Conservation (phyloP, 352 stramenopile genomes). For the Pythium biforme region DNA sequence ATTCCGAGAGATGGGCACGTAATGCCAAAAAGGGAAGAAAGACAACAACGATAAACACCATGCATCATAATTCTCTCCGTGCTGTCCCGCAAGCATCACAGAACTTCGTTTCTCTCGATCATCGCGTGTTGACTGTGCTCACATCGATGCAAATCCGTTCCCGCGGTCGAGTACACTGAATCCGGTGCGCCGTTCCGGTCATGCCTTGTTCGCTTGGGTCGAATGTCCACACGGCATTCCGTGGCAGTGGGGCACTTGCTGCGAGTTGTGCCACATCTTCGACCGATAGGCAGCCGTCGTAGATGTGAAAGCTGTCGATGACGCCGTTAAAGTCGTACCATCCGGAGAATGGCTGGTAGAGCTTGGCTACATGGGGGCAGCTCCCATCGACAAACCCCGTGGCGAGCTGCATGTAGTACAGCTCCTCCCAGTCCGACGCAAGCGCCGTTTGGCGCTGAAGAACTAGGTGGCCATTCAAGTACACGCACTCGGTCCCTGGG, state of each 20-base stretch:
- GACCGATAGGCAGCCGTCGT: neutral
- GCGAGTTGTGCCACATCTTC: neutral
- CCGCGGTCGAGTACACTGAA: constrained; percentile 1
- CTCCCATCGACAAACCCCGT: constrained; percentile 2
- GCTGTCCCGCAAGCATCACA: too few species aligned
- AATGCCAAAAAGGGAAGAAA: too few species aligned
- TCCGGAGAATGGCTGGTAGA: neutral
- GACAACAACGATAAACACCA: too few species aligned
- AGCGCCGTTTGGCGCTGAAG: neutral
- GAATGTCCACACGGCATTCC: neutral
- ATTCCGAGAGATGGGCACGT: neutral
- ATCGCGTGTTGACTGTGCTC: too few species aligned
- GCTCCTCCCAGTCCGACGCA: neutral
- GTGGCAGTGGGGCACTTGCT: neutral
- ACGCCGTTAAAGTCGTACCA: constrained; percentile 19
- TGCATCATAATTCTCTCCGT: too few species aligned
- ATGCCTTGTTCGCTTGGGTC: neutral
- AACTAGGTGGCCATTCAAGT: constrained; percentile 8
- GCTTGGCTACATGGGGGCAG: neutral
- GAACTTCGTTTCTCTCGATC: too few species aligned
- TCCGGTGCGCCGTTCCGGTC: neutral
- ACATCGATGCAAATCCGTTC: constrained; percentile 6
- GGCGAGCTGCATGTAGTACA: constrained; percentile 17
- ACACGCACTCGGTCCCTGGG: constrained; percentile 4
- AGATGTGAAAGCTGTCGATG: constrained; percentile 9